A percentile compares a stretch with the other conserved stretches of the same genome.
Evolutionary conservation across 2,329 filamentous ascomycete genomes (phyloP).

Genomic region (Penicillium sp.): DNA sequence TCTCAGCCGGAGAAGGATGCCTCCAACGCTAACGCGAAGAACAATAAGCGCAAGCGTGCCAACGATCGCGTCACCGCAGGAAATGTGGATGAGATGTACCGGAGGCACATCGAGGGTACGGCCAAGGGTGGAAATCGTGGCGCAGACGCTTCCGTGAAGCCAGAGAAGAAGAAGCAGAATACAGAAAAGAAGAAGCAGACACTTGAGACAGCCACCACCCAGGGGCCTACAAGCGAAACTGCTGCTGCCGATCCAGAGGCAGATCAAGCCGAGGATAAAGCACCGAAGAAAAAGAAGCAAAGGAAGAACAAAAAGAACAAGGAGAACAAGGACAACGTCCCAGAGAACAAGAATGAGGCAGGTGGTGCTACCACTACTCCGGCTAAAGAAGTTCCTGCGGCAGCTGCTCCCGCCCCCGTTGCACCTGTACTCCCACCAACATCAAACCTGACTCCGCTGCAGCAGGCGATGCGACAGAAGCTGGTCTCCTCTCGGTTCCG

Average conservation of each 20-base stretch:
- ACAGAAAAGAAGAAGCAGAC: slow-evolving; percentile 25
- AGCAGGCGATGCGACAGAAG: slow-evolving; percentile 89
- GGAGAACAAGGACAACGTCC: slow-evolving; percentile 24
- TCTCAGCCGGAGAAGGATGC: slow-evolving; percentile 30
- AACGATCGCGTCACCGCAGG: slow-evolving; percentile 50
- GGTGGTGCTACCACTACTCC: slow-evolving; percentile 10
- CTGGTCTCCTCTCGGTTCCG: slow-evolving; percentile 91
- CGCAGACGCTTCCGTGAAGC: slow-evolving; percentile 15
- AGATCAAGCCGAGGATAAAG: slow-evolving; percentile 23
- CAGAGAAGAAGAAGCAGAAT: slow-evolving; percentile 24
- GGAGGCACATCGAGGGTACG: slow-evolving; percentile 66
- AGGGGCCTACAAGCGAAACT: slow-evolving; percentile 17
- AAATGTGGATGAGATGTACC: slow-evolving; percentile 72
- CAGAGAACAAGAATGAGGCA: slow-evolving; percentile 18
- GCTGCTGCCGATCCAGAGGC: slow-evolving; percentile 8
- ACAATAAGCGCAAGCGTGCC: slow-evolving; percentile 46
- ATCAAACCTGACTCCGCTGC: slow-evolving; percentile 75
- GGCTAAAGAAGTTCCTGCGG: slow-evolving; percentile 5
- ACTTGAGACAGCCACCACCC: slow-evolving; percentile 10
- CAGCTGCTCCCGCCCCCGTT: too few relatives aligned
- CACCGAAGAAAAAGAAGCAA: slow-evolving; percentile 22
- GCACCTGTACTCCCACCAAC: slow-evolving; percentile 33
- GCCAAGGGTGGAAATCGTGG: slow-evolving; percentile 36
- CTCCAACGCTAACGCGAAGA: slow-evolving; percentile 27
- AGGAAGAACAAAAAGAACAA: slow-evolving; percentile 30